Base-by-base conservation (phyloP, 192 early-diverging fungal genomes). In the Podila minutissima region DNA sequence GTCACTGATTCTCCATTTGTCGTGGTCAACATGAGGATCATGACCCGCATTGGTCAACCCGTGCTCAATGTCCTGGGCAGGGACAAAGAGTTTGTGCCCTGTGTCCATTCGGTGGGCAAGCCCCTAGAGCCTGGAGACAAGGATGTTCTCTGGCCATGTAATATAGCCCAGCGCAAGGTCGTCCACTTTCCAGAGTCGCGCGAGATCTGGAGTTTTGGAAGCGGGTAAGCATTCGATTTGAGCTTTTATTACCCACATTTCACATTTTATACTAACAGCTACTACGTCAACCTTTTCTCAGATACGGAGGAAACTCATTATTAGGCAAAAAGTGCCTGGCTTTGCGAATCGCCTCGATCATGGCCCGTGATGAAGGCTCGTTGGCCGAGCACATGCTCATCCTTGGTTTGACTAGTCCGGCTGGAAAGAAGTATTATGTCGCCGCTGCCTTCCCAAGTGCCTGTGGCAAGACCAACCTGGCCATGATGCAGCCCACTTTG, bases 161-260 rank as follows among this genome's bases (percentile, higher is more conserved):
- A 81, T 35, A 81, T 81, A 46, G 29, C 77, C 4, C 19, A 81
- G 51, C 77, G 77, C 37, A 81, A 73, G 41, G 77, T 81, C 19
- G 77, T 81, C 20, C 77, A 81, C 33, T 81, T 81, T 62, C 77
- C 77, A 35, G 77, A 81, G 33, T 81, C 77, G 41, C 77, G 77
- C 57, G 77, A 81, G 37, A 81, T 81, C 51, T 81, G 77, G 77
- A 81, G 77, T 19, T 81, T 81, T 66, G 77, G 77, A 8, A 73
- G 71, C 35, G 77, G 77, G 76, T 79, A 72, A 22, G 61, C 7
- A 55, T 29, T 4, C 15, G 7, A 17, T 4, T 19, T 20, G 48
- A 51, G 37, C 6, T 28, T 26, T 65, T 58, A 0, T 5, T 29
- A n/a, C 35, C 35, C 7, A 37, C 35, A 55, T 5, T 4, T 2